These are phyloP conservation scores for Penicillium longicatenatum DNA, from an alignment of 495 filamentous ascomycete species.

Conservation along the genomic window DNA sequence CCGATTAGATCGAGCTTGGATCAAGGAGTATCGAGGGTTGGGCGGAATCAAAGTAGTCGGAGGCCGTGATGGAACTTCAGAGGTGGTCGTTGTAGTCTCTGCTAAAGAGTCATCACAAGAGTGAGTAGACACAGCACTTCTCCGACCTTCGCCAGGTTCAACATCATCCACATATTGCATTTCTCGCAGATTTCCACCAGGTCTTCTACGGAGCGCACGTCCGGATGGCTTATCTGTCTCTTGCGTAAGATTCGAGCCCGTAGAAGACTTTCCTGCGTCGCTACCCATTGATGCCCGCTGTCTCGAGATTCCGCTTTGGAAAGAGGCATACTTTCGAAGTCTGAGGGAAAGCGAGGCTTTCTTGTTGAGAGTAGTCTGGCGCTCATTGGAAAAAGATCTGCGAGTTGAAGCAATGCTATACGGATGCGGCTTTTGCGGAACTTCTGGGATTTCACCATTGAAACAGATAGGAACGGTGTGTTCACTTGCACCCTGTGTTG, in stretches of 20 bases:
- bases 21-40: constrained; percentile 58
- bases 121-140: constrained; percentile 70
- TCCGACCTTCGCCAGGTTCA: constrained; percentile 60
- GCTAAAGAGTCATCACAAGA: constrained; percentile 69
- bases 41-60: constrained; percentile 40
- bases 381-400: constrained; percentile 38
- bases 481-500: constrained; percentile 5
- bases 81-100: constrained; percentile 26
- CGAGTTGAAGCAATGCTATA: constrained; percentile 24
- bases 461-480: constrained; percentile 33
- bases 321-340: constrained; percentile 69
- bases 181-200: constrained; percentile 85
- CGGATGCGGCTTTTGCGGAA: constrained; percentile 15
- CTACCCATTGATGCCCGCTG: constrained; percentile 61
- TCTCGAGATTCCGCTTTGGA: constrained; percentile 67
- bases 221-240: constrained; percentile 42
- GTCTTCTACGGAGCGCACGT: constrained; percentile 75
- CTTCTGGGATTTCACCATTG: constrained; percentile 24
- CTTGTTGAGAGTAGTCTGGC: constrained; percentile 29
- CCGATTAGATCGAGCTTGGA: constrained; percentile 75
- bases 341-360: constrained; percentile 38
- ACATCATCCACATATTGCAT: constrained; percentile 73
- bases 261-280: constrained; percentile 57
- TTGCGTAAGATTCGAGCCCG: constrained; percentile 36
- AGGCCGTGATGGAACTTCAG: constrained; percentile 31